phyloP scores from a whole-genome alignment of 2,329 filamentous ascomycete genomes.

The Cladosporium sp. region DNA sequence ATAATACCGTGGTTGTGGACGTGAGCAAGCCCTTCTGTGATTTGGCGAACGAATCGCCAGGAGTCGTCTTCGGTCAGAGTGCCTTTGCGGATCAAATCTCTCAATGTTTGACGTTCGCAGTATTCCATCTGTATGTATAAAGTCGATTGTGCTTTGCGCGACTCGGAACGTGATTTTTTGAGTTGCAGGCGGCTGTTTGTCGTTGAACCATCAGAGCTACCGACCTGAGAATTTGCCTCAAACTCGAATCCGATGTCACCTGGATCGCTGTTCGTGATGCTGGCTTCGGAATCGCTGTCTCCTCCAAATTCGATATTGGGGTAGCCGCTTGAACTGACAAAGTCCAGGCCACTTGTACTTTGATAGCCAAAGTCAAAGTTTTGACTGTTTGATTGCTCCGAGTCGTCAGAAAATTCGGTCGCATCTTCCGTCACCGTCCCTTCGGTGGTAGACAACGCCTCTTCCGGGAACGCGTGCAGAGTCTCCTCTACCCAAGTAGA shows the following conservation, averaged over 20 bases:
- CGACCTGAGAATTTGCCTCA: background rate
- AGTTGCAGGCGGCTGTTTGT: constrained; percentile 29
- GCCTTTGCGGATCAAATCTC: constrained; percentile 79
- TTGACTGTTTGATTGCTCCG: constrained; percentile 53
- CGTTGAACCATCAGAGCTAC: background rate
- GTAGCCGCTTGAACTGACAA: constrained; percentile 83
- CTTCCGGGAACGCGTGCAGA: constrained; percentile 49
- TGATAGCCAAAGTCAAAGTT: constrained; percentile 59
- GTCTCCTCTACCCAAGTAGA: constrained; percentile 81
- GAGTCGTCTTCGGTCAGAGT: constrained; percentile 73
- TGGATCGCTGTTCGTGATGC: constrained; percentile 6
- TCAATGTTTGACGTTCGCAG: constrained; percentile 88
- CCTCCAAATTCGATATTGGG: constrained; percentile 77
- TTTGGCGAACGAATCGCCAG: constrained; percentile 89
- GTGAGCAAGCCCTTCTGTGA: constrained; percentile 84
- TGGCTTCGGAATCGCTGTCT: constrained; percentile 45
- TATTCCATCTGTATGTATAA: constrained; percentile 99
- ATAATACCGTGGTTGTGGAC: constrained; percentile 91
- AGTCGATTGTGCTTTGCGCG: constrained; percentile 64
- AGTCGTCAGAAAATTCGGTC: constrained; percentile 27
- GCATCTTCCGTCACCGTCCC: constrained; percentile 22
- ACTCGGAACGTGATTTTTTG: constrained; percentile 50
- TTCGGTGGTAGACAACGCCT: constrained; percentile 27
- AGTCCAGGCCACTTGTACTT: constrained; percentile 83
- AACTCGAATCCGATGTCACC: background rate